These are phyloP conservation scores for Ballota nigra DNA, from an alignment of 257 asterid species.

Conservation along the genomic window DNA sequence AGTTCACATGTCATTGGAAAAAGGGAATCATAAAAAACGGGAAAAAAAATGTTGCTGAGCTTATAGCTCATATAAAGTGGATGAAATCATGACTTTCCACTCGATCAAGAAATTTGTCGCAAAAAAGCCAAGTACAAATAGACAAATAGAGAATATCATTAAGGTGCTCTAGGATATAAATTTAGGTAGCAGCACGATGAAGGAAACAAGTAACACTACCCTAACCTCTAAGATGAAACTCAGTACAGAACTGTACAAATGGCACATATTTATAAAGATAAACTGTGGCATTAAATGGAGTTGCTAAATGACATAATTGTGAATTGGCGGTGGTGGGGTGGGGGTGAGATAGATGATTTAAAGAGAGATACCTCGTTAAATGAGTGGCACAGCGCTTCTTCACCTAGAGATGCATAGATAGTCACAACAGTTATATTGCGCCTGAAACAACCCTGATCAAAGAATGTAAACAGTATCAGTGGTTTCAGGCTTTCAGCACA, in stretches of 20 bases:
- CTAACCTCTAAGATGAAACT: not conserved
- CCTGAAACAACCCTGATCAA: conserved; percentile 87
- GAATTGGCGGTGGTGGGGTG: not conserved
- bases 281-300: not conserved
- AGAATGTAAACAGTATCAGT: conserved; percentile 22
- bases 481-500: not conserved
- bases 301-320: not conserved
- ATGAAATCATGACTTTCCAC: conserved; percentile 1
- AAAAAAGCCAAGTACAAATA: not conserved
- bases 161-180: not conserved
- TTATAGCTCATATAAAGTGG: not conserved
- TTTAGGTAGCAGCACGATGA: conserved; percentile 1
- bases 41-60: not conserved
- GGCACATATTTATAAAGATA: not conserved
- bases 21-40: not conserved
- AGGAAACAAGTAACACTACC: not conserved
- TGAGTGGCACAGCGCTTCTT: conserved; percentile 95
- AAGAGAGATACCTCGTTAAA: conserved; percentile 72
- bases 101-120: not conserved
- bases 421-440: conserved; percentile 94
- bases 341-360: not conserved
- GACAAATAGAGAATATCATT: not conserved
- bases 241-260: not conserved
- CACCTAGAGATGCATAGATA: conserved; percentile 94
- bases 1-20: conserved; percentile 7